A percentile compares a stretch with the other conserved stretches of the same genome.
Evolutionary conservation across 2,329 filamentous ascomycete genomes (phyloP).

Genomic region (Ambrosiella cleistominuta): DNA sequence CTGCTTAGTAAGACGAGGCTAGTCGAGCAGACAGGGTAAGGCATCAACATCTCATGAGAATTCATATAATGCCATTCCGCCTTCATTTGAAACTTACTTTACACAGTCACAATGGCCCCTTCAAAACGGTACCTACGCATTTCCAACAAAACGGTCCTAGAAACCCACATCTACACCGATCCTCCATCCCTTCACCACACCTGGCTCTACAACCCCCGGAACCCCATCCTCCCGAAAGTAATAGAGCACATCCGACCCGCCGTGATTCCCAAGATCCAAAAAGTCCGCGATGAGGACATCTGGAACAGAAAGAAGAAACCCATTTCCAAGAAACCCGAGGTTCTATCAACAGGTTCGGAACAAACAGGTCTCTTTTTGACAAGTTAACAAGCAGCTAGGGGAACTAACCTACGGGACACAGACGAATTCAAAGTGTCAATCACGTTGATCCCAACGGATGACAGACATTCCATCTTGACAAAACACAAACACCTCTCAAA

Average conservation of each 20-base stretch:
- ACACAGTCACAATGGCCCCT: conserved; percentile 50
- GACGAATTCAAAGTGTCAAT: conserved; percentile 94
- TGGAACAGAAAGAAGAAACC: conserved; percentile 53
- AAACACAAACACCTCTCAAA: conserved; percentile 58
- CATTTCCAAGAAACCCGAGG: conserved; percentile 55
- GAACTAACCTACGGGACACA: conserved; percentile 20
- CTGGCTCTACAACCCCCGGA: conserved; percentile 65
- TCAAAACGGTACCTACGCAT: conserved; percentile 81
- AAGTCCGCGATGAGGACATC: conserved; percentile 48
- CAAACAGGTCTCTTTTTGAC: neutral
- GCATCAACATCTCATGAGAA: neutral
- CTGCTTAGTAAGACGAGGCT: neutral
- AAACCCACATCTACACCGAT: conserved; percentile 90
- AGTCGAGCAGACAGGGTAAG: neutral
- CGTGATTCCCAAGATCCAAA: conserved; percentile 76
- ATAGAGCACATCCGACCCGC: conserved; percentile 72
- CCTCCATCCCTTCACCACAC: conserved; percentile 66
- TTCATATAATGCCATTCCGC: neutral
- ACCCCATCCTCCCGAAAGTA: conserved; percentile 63
- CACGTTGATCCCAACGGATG: conserved; percentile 74
- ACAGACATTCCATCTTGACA: conserved; percentile 68
- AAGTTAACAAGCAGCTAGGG: neutral
- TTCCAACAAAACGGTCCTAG: conserved; percentile 84
- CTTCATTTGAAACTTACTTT: neutral
- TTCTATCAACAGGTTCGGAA: conserved; percentile 54